These are phyloP conservation scores for Hippophae rhamnoides DNA, from an alignment of 306 rosid species.

Conservation along the genomic window DNA sequence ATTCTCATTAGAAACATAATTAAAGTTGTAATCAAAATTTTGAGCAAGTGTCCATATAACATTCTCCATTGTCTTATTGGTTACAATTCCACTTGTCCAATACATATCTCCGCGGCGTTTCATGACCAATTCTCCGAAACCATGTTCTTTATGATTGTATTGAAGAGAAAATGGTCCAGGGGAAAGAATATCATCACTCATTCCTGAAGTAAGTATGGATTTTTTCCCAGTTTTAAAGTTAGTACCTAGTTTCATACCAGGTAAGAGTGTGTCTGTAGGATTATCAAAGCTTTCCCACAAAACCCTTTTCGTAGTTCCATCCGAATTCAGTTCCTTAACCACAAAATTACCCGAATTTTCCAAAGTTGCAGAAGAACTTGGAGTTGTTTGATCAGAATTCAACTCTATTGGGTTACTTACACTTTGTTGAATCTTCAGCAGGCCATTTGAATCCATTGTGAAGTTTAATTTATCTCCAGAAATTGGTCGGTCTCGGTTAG, in stretches of 20 bases:
- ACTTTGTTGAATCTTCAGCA: not conserved
- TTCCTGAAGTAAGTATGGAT: slow-evolving; percentile 15
- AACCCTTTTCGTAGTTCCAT: not conserved
- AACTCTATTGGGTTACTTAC: not conserved
- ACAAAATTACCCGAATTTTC: slow-evolving; percentile 12
- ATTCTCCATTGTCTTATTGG: not conserved
- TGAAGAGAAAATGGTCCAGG: slow-evolving; percentile 14
- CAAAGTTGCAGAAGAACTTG: not conserved
- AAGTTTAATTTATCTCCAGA: not conserved
- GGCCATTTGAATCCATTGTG: not conserved
- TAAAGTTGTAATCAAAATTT: not conserved
- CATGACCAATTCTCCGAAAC: slow-evolving; percentile 12
- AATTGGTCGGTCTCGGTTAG: not conserved
- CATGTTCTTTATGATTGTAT: not conserved
- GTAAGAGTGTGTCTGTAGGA: slow-evolving; percentile 20
- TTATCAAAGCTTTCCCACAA: slow-evolving; percentile 21
- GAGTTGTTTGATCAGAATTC: not conserved
- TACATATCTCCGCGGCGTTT: slow-evolving; percentile 7
- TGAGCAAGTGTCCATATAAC: too few species aligned
- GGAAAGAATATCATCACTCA: slow-evolving; percentile 9
- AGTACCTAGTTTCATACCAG: slow-evolving; percentile 23
- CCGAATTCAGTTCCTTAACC: not conserved
- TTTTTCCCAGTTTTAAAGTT: slow-evolving; percentile 1
- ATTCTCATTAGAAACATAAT: not conserved
- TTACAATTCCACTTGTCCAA: slow-evolving; percentile 8